Conservation (phyloP, 805 yeast species). For the Kodamaea kaohsiungensis region DNA sequence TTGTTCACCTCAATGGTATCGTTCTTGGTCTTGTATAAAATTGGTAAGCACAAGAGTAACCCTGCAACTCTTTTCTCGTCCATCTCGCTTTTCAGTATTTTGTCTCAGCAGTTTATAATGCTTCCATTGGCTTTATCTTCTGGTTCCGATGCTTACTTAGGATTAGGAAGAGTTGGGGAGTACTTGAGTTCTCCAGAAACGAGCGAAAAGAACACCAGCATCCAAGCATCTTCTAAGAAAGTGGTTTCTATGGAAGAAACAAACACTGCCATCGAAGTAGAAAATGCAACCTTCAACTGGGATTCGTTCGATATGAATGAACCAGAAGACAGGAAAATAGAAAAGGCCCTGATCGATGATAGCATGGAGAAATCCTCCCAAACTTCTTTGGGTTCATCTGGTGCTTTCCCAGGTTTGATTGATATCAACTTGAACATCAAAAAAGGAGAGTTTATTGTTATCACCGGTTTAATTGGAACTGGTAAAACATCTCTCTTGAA, state of each 20-base stretch:
- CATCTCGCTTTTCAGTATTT: slow-evolving; percentile 61
- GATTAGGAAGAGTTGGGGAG: slow-evolving; percentile 56
- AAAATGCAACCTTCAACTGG: slow-evolving; percentile 68
- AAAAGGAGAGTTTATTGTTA: slow-evolving; percentile 69
- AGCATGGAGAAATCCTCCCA: slow-evolving; percentile 8
- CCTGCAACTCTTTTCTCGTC: slow-evolving; percentile 73
- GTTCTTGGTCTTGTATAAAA: slow-evolving; percentile 40
- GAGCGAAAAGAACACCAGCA: slow-evolving; percentile 31
- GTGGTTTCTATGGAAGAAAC: slow-evolving; percentile 25
- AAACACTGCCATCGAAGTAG: slow-evolving; percentile 48
- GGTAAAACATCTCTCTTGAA: slow-evolving; percentile 76
- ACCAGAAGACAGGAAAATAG: slow-evolving; percentile 13
- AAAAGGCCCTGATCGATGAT: slow-evolving; percentile 23
- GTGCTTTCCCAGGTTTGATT: slow-evolving; percentile 43
- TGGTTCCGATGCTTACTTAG: slow-evolving; percentile 66
- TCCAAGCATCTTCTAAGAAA: slow-evolving; percentile 26
- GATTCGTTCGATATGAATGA: slow-evolving; percentile 33
- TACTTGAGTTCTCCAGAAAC: slow-evolving; percentile 49
- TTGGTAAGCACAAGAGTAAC: slow-evolving; percentile 31
- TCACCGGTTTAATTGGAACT: slow-evolving; percentile 83
- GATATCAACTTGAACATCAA: slow-evolving; percentile 54
- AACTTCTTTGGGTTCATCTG: background rate
- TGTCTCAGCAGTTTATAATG: slow-evolving; percentile 63
- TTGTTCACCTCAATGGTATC: slow-evolving; percentile 67
- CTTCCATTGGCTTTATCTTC: slow-evolving; percentile 71